Conservation (phyloP, 768 basidiomycete genomes). For the Ramaria sp. region DNA sequence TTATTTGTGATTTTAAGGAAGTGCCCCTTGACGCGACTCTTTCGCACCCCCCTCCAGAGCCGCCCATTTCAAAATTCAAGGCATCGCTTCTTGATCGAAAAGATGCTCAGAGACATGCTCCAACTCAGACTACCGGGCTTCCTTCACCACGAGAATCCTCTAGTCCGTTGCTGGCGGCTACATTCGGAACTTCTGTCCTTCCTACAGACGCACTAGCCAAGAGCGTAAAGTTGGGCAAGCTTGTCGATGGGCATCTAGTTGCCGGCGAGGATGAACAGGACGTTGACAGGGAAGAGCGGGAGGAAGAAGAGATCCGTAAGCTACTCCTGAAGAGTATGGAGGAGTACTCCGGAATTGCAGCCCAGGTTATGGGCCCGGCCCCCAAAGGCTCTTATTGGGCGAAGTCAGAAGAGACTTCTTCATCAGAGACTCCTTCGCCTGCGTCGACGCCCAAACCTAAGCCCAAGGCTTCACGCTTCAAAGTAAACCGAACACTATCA, state of each 20-base stretch:
- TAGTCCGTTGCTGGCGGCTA: constrained; percentile 24
- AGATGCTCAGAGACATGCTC: constrained; percentile 20
- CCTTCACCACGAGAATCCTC: constrained; percentile 35
- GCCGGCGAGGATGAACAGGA: constrained; percentile 38
- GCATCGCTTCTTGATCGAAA: not conserved
- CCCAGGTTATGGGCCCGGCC: not conserved
- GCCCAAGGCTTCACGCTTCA: no score
- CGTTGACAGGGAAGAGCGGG: constrained; percentile 33
- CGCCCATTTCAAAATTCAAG: constrained; percentile 49
- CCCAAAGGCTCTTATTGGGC: constrained; percentile 1
- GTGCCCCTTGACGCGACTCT: constrained; percentile 33
- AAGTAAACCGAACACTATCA: no score
- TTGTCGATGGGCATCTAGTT: constrained; percentile 36
- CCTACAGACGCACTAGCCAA: constrained; percentile 40
- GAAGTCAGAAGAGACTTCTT: not conserved
- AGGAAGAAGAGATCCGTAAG: constrained; percentile 31
- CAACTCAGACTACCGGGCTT: constrained; percentile 32
- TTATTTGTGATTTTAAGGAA: constrained; percentile 21
- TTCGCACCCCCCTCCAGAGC: constrained; percentile 30
- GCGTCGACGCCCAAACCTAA: no score
- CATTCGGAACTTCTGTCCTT: constrained; percentile 31
- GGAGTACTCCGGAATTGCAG: constrained; percentile 2
- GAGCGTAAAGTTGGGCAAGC: constrained; percentile 49
- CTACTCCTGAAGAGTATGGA: constrained; percentile 3
- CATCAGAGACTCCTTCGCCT: not conserved